Base-by-base conservation (phyloP, 371 early-diverging fungal genomes). In the Mortierella polycephala region DNA sequence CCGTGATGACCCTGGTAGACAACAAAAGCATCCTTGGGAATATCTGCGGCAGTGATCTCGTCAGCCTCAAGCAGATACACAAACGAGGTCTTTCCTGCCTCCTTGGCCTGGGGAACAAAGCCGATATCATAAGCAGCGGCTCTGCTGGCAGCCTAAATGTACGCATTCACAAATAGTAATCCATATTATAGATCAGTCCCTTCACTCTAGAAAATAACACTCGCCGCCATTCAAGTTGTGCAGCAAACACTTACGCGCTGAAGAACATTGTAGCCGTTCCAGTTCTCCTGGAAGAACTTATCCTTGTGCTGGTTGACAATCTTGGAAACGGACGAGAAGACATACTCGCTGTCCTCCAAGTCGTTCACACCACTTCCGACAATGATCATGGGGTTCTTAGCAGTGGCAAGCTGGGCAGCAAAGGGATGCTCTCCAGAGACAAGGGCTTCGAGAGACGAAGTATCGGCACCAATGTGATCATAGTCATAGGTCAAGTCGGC, bases 1-100 rank as follows among this genome's bases (percentile, higher is more conserved):
- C 98, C 98, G 82, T 98, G 98, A 85, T 98, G 98, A 42, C 98
- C 98, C 85, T 98, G 98, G 86, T 98, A 98, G 60, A 98, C 96
- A 23, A 98, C 98, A 83, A 98, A 98, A 23, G 97, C 95, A 80
- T 93, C 91, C 83, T 89, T 88, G 70, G 97, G 94, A 42, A 97
- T 87, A 72, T 93, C 93, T 40, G 83, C 69, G 37, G 91, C 81
- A 18, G 77, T 61, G 69, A 96, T 81, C 60, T 97, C 95, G 81
- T 98, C 98, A 57, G 98, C 97, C 62, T 93, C 92, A 70, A 98
- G 90, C 60, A 98, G 89, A 86, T 97, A 98, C 21, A 98, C 81
- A 71, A 98, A 94, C 75, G 93, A 88, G 74, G 90, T 74, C 50
- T 84, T 73, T 5, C 82, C 70, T 20, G 81, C 68, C 44, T 82